Evolutionary conservation across 805 yeast genomes (phyloP).

Genomic region (Helenozyma baotianmanensis): DNA sequence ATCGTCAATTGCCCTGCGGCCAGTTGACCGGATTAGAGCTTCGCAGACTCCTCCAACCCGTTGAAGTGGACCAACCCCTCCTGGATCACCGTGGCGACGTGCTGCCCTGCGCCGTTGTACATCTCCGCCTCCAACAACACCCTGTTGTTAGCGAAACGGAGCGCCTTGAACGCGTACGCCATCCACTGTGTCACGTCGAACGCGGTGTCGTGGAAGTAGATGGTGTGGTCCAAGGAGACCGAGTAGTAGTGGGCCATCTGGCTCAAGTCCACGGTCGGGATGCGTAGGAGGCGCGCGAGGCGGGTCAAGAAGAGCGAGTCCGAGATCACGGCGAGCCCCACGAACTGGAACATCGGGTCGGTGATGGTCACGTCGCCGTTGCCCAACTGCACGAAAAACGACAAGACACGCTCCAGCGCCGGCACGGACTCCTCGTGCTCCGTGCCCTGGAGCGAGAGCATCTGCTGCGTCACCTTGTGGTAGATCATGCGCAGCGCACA

Average conservation of each 20-base stretch:
- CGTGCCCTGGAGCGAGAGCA: constrained; percentile 25
- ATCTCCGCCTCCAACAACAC: constrained; percentile 57
- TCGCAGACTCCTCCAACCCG: constrained; percentile 18
- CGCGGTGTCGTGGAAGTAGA: constrained; percentile 58
- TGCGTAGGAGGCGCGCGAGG: constrained; percentile 45
- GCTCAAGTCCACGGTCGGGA: constrained; percentile 26
- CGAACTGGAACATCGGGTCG: constrained; percentile 35
- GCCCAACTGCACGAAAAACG: constrained; percentile 23
- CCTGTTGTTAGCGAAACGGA: constrained; percentile 49
- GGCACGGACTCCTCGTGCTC: constrained; percentile 21
- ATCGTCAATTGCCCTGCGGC: no score
- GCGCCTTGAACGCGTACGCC: constrained; percentile 43
- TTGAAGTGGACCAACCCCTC: constrained; percentile 51
- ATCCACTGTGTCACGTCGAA: constrained; percentile 39
- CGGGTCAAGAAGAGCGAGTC: constrained; percentile 54
- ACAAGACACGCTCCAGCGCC: constrained; percentile 21
- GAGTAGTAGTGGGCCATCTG: constrained; percentile 36
- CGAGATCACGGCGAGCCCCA: constrained; percentile 54
- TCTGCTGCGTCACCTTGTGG: constrained; percentile 30
- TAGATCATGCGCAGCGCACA: constrained; percentile 11
- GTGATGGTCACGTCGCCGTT: constrained; percentile 17
- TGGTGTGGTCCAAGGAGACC: constrained; percentile 62
- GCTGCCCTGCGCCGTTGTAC: constrained; percentile 43
- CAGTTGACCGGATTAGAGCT: constrained; percentile 9
- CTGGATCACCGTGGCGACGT: constrained; percentile 59